A percentile compares a stretch with the other conserved stretches of the same genome.
Evolutionary conservation across 2,329 filamentous ascomycete species (phyloP).

Genomic region (Sporothrix curviconia): DNA sequence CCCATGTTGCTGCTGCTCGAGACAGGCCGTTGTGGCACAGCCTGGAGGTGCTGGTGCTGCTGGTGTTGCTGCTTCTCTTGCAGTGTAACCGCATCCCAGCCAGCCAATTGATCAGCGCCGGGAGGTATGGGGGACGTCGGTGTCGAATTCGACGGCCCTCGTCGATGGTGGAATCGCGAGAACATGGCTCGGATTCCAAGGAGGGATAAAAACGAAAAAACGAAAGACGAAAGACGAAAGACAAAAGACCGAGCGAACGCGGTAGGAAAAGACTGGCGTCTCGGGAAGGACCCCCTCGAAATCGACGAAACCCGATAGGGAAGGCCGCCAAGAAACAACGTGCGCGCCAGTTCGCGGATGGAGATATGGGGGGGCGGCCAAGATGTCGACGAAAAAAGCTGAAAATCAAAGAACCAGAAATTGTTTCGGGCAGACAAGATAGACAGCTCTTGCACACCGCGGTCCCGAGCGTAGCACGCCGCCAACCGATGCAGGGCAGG

Average conservation of each 20-base stretch:
- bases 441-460: background rate
- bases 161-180: slow-evolving; percentile 54
- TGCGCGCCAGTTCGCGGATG: background rate
- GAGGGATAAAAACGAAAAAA: background rate
- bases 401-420: background rate
- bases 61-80: slow-evolving; percentile 34
- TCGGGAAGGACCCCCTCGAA: no score
- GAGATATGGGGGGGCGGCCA: background rate
- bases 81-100: slow-evolving; percentile 35
- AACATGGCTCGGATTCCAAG: slow-evolving; percentile 17
- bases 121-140: slow-evolving; percentile 44
- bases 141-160: slow-evolving; percentile 48
- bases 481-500: background rate
- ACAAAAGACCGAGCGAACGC: background rate
- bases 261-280: background rate
- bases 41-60: slow-evolving; percentile 3
- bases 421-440: background rate
- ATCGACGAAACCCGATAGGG: slow-evolving; percentile 3
- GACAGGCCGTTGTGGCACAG: slow-evolving; percentile 1
- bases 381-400: no score
- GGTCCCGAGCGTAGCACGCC: no score
- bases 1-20: slow-evolving; percentile 13
- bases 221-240: background rate
- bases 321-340: background rate
- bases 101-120: slow-evolving; percentile 34